A percentile compares a stretch with the other conserved stretches of the same genome.
Evolutionary conservation across 2,329 filamentous ascomycete genomes (phyloP).

Genomic region (Sclerotinia trifoliorum): DNA sequence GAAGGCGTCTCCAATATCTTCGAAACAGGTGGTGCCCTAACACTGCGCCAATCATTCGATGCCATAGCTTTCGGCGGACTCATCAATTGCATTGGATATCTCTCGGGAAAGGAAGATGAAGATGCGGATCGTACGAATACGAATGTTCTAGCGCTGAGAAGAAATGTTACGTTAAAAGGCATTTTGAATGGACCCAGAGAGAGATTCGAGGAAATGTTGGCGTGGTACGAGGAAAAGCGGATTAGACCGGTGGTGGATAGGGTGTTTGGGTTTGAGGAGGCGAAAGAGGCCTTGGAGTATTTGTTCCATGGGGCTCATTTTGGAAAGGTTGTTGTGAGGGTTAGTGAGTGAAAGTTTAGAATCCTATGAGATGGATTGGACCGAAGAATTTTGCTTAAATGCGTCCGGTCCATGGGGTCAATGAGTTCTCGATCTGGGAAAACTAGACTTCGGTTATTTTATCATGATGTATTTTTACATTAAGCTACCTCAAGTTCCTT

Average conservation of each 20-base stretch:
- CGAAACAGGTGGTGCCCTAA: slow-evolving; percentile 54
- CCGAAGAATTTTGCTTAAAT: background rate
- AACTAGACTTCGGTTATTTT: background rate
- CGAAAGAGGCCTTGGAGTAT: slow-evolving; percentile 48
- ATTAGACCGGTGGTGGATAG: slow-evolving; percentile 51
- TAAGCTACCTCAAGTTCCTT: background rate
- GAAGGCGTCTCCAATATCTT: slow-evolving; percentile 55
- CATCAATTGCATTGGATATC: slow-evolving; percentile 52
- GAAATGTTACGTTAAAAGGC: slow-evolving; percentile 51
- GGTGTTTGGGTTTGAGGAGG: slow-evolving; percentile 49
- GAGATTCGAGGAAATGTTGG: slow-evolving; percentile 54
- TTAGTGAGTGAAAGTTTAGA: slow-evolving; percentile 10
- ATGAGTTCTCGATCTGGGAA: background rate
- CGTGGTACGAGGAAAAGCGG: slow-evolving; percentile 46
- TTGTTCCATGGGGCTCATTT: slow-evolving; percentile 50
- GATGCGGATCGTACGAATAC: slow-evolving; percentile 56
- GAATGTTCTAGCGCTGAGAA: slow-evolving; percentile 53
- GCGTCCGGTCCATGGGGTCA: background rate
- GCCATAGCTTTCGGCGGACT: slow-evolving; percentile 55
- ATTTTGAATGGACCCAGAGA: slow-evolving; percentile 61
- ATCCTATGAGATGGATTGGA: no score
- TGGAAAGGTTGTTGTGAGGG: slow-evolving; percentile 45
- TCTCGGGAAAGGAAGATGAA: slow-evolving; percentile 55
- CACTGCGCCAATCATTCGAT: slow-evolving; percentile 52
- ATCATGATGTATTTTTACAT: no score